Evolutionary conservation across 345 rosid species (phyloP).

Genomic region (Jatropha curcas): DNA sequence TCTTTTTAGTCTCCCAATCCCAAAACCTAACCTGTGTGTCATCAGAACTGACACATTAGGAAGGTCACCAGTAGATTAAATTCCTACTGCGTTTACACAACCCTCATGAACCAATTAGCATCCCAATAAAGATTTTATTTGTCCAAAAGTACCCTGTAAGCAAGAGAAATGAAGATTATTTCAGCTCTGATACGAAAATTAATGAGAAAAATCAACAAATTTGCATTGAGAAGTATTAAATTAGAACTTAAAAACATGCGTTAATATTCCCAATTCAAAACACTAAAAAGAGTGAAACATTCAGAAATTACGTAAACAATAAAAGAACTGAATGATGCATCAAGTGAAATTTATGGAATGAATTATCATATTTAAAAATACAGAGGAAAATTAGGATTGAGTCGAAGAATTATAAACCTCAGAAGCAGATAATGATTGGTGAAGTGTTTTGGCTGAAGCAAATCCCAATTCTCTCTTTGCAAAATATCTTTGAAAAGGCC

Average conservation of each 20-base stretch:
- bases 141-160: slow-evolving; percentile 44
- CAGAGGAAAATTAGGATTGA: neutral
- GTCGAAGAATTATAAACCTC: slow-evolving; percentile 25
- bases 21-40: slow-evolving; percentile 51
- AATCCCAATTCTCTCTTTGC: slow-evolving; percentile 40
- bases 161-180: neutral
- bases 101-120: slow-evolving; percentile 58
- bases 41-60: slow-evolving; percentile 70
- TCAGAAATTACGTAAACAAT: too few relatives aligned
- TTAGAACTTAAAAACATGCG: neutral
- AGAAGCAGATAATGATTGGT: slow-evolving; percentile 38
- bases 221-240: neutral
- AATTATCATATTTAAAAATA: neutral
- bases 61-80: slow-evolving; percentile 51
- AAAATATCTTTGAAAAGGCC: slow-evolving; percentile 29
- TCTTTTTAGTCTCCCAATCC: slow-evolving; percentile 43
- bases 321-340: neutral
- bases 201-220: neutral
- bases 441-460: slow-evolving; percentile 25
- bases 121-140: slow-evolving; percentile 46
- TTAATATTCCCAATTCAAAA: too few relatives aligned
- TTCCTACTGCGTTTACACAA: slow-evolving; percentile 55
- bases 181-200: neutral
- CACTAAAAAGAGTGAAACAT: too few relatives aligned
- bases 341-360: too few relatives aligned